phyloP scores from a whole-genome alignment of 805 yeast species.

The Blastobotrys parvus region DNA sequence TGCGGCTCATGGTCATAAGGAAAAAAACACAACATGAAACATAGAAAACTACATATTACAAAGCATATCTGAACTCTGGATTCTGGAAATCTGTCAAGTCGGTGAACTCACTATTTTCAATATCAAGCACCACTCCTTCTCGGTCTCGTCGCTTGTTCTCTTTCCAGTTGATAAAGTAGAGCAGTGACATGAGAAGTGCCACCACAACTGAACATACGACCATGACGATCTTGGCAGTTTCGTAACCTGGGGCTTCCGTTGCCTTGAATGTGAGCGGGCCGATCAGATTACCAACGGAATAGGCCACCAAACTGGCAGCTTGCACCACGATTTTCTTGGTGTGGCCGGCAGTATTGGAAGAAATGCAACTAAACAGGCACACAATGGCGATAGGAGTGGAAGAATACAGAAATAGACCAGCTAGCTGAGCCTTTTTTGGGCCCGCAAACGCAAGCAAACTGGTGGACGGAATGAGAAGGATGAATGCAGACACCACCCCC shows the following conservation, averaged over 20 bases:
- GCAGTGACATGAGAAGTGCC: conserved; percentile 33
- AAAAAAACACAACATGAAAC: background rate
- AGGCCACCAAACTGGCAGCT: conserved; percentile 52
- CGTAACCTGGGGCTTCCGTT: conserved; percentile 49
- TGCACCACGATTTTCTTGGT: conserved; percentile 61
- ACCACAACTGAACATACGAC: conserved; percentile 39
- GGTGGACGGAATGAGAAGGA: conserved; percentile 36
- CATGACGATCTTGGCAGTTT: conserved; percentile 46
- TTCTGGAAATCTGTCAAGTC: conserved; percentile 50
- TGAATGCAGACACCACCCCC: conserved; percentile 40
- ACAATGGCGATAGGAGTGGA: conserved; percentile 26
- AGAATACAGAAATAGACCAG: conserved; percentile 33
- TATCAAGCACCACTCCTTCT: background rate
- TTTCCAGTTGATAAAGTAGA: conserved; percentile 12
- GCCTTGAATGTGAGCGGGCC: conserved; percentile 67
- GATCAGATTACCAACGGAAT: conserved; percentile 58
- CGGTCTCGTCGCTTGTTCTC: conserved; percentile 7
- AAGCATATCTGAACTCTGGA: conserved; percentile 29
- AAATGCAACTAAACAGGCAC: conserved; percentile 33
- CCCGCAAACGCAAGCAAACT: conserved; percentile 38
- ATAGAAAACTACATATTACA: background rate
- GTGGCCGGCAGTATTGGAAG: conserved; percentile 57
- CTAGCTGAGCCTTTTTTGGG: conserved; percentile 30
- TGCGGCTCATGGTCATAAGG: too few species aligned
- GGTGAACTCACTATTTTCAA: conserved; percentile 9